Base-by-base conservation (phyloP, 202 grass and related monocot species). In the Panicum hallii region DNA sequence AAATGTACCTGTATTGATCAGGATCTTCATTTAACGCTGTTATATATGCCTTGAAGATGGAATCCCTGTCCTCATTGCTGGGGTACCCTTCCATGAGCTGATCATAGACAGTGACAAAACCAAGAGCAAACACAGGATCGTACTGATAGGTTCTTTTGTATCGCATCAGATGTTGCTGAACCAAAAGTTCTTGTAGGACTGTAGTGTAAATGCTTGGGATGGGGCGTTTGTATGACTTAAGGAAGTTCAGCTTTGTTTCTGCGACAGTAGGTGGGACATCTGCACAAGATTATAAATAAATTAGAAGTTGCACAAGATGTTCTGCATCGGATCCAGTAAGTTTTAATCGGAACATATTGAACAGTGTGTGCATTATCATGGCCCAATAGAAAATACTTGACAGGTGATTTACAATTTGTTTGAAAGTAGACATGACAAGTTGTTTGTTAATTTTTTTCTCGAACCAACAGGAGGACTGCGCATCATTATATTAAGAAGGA, bases 81-180 rank as follows among this genome's bases (percentile, higher is more conserved):
- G 97, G 88, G 68, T 96, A 99, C 12, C 97, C 97, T 77, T 99
- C 97, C 97, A 99, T 99, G 45, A 99, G 93, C 79, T 99, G 91
- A 34, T 99, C 97, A 66, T 92, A 99, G 20, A 94, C 90, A 2
- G 93, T 99, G 20, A 99, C 93, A 77, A 99, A 97, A 53, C 97
- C 93, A 91, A 97, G 90, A 74, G 84, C 97, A 94, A 97, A 99
- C 63, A 99, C 88, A 63, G 93, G 71, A 83, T 99, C 97, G 71
- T 99, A 99, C 47, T 87, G 93, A 84, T 99, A 97, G 20, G 93
- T 99, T 52, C 22, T 99, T 93, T 99, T 99, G 90, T 97, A 99
- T 86, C 97, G 83, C 91, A 99, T 97, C 41, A 99, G 87, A 86
- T 99, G 97, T 55, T 99, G 93, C 58, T 99, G 97, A 72, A 96